Evolutionary conservation across 2,329 filamentous ascomycete genomes (phyloP).

Genomic region (Pseudocercospora crystallina): DNA sequence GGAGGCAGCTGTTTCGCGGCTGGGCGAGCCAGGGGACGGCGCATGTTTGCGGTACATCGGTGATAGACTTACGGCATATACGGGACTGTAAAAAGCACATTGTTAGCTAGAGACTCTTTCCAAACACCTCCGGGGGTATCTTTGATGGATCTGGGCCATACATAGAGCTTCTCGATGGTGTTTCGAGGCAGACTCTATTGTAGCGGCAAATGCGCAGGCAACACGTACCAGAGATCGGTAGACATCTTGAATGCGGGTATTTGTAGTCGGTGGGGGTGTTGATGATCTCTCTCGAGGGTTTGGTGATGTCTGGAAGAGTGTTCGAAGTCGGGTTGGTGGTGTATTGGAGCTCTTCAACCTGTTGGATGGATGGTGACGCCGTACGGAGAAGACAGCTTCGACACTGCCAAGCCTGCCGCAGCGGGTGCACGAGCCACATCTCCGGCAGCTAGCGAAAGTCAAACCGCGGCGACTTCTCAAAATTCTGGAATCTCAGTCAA

Average conservation of each 20-base stretch:
- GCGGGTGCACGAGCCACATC: no score
- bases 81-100: slow-evolving; percentile 64
- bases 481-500: slow-evolving; percentile 1
- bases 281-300: slow-evolving; percentile 4
- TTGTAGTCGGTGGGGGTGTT: background rate
- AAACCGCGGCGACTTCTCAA: background rate
- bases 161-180: background rate
- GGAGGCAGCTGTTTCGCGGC: background rate
- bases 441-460: no score
- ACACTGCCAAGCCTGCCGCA: no score
- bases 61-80: slow-evolving; percentile 87
- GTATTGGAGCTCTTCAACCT: slow-evolving; percentile 1
- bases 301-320: slow-evolving; percentile 1
- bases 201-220: slow-evolving; percentile 46
- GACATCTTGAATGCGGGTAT: slow-evolving; percentile 60
- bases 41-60: slow-evolving; percentile 8
- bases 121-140: no score
- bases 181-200: slow-evolving; percentile 4
- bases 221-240: slow-evolving; percentile 71
- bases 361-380: background rate
- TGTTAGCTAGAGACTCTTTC: slow-evolving; percentile 21
- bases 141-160: background rate
- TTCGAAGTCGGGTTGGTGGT: background rate
- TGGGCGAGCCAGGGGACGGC: slow-evolving; percentile 16
- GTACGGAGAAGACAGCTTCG: background rate